Base-by-base conservation (phyloP, 2,329 filamentous ascomycete genomes). In the Claviceps sp. region DNA sequence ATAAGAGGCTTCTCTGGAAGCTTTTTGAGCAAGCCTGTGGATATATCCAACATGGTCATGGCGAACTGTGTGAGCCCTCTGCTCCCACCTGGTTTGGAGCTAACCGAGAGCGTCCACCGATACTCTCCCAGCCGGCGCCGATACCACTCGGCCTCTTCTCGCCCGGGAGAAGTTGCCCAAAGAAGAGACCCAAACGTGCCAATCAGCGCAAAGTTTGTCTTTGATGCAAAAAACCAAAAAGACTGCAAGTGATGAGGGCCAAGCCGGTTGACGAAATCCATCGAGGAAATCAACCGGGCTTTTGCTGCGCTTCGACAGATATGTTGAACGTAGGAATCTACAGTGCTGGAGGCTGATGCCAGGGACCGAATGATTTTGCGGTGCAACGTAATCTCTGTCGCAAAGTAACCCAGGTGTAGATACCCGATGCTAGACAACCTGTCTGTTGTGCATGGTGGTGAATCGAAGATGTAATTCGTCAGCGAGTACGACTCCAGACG, bases 261-360 rank as follows among this genome's bases (percentile, higher is more conserved):
- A 36, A 97, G 78, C 0, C 91, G 84, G 68, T 96, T 96, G 60
- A 95, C 89, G 67, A 96, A 95, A 65, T 97, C 91, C 87, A 97
- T 95, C 57, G 90, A 89, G 22, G 87, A 94, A 63, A 96, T 95
- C 37, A 97, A 77, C 5, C 91, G 85, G 0, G 91, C 94, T 67
- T 96, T 96, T 50, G 91, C 91, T 4, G 91, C 91, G 53, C 85
- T 90, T 50, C 91, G 89, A 68, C 90, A 95, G 59, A 96, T 95
- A 67, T 94, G 88, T 52, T 89, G 79, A 48, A 95, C 81, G 61
- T 96, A 95, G 0, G 84, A 78, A 63, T 95, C 88, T 41, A 83
- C 73, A 4, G 66, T 61, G 6, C 66, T 62, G 4, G 67, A 57
- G 3, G 64, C 60, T 11, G 72, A 66, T 20, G 71, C 62, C 44